phyloP scores from a whole-genome alignment of 495 filamentous ascomycete species.

The Bryoglossum gracile region DNA sequence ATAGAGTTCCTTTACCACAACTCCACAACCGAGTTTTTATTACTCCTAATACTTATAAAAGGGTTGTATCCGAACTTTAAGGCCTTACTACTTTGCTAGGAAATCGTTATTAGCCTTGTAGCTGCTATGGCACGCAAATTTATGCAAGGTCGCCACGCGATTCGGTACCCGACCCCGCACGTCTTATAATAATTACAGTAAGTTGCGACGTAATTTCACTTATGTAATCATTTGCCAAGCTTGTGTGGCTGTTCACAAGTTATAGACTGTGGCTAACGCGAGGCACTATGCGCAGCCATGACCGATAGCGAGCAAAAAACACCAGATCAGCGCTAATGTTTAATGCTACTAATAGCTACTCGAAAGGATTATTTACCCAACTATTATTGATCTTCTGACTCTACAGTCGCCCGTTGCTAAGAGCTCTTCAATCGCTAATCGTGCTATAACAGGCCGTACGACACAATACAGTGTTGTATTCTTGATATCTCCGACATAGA shows the following conservation, averaged over 20 bases:
- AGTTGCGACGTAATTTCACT: background rate
- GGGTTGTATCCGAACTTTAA: background rate
- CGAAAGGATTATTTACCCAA: constrained; percentile 9
- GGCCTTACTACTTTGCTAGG: background rate
- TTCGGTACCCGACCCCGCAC: background rate
- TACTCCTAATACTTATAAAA: background rate
- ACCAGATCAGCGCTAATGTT: constrained; percentile 8
- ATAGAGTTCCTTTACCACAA: background rate
- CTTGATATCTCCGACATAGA: background rate
- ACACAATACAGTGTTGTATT: background rate
- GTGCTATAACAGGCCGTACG: background rate
- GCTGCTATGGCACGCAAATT: background rate
- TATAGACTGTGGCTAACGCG: background rate
- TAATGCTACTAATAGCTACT: constrained; percentile 9
- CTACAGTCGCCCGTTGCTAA: background rate
- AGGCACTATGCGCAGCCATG: background rate
- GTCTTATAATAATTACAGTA: constrained; percentile 4
- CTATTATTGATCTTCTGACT: constrained; percentile 6
- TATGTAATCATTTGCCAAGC: background rate
- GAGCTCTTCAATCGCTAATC: background rate
- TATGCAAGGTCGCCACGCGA: background rate
- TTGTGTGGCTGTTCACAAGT: background rate
- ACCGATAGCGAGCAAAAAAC: background rate
- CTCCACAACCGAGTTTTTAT: background rate
- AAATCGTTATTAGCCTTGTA: background rate